Percentiles rank a stretch among this genome's conserved stretches.
Evolutionary conservation across 2,329 filamentous ascomycete species (phyloP).

Genomic region (Aspergillus unguis): DNA sequence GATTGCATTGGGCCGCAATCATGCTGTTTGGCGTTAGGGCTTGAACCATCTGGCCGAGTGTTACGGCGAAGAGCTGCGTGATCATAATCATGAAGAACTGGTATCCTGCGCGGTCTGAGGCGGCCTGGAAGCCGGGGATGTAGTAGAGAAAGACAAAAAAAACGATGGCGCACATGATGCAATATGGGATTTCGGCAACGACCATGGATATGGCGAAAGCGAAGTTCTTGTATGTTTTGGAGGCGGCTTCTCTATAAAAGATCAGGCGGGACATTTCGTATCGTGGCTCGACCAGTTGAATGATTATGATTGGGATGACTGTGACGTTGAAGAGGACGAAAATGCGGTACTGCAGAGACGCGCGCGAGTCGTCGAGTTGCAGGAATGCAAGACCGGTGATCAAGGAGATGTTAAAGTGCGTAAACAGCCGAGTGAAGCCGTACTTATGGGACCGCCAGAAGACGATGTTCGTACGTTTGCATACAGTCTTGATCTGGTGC

Average conservation of each 20-base stretch:
- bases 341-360: conserved; percentile 77
- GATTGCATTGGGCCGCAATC: conserved; percentile 75
- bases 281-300: conserved; percentile 79
- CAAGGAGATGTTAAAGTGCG: conserved; percentile 73
- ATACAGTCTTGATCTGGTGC: conserved; percentile 76
- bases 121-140: conserved; percentile 68
- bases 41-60: conserved; percentile 71
- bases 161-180: conserved; percentile 69
- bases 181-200: conserved; percentile 82
- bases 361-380: conserved; percentile 69
- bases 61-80: conserved; percentile 80
- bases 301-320: conserved; percentile 76
- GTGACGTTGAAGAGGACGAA: conserved; percentile 88
- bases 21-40: conserved; percentile 75
- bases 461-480: conserved; percentile 67
- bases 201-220: conserved; percentile 76
- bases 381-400: conserved; percentile 77
- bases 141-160: conserved; percentile 86
- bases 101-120: conserved; percentile 68
- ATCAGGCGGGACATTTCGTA: conserved; percentile 76
- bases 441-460: conserved; percentile 89
- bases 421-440: conserved; percentile 82
- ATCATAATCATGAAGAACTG: conserved; percentile 83
- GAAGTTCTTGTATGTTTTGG: conserved; percentile 80
- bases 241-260: conserved; percentile 80